A percentile compares a stretch with the other conserved stretches of the same genome.
phyloP scores from a whole-genome alignment of 129 eudicot genomes.

The Escallonia rubra region DNA sequence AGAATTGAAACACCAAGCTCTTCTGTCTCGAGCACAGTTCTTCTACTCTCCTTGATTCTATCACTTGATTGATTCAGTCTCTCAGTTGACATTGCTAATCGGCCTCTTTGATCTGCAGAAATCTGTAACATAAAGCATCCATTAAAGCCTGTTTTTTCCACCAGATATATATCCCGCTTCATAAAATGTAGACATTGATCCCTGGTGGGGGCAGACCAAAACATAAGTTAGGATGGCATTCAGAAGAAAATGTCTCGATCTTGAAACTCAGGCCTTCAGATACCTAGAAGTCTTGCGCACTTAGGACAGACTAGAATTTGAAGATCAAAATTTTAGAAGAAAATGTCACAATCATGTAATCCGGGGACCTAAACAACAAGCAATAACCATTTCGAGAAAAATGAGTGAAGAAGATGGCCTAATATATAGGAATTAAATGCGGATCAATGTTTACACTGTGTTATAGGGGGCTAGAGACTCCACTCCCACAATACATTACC shows the following conservation, averaged over 20 bases:
- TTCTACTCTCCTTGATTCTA: constrained; percentile 76
- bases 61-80: constrained; percentile 79
- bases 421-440: no score
- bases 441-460: no score
- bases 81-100: constrained; percentile 80
- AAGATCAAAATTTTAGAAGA: no score
- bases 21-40: constrained; percentile 90
- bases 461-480: no score
- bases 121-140: constrained; percentile 38
- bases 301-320: not conserved
- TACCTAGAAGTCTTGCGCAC: not conserved
- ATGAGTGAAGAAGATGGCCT: no score
- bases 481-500: no score
- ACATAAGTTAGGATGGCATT: not conserved
- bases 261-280: not conserved
- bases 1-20: constrained; percentile 89
- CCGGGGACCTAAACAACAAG: no score
- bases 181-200: not conserved
- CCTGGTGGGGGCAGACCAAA: not conserved
- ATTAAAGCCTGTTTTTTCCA: not conserved
- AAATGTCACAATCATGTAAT: no score
- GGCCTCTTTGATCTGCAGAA: constrained; percentile 74
- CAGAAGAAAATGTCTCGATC: not conserved
- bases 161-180: not conserved
- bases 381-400: no score